Evolutionary conservation across 139 green algal genomes (phyloP), one percentile per base, ranked within the genome.

Genomic region (Chlamydomonas schloesseri): DNA sequence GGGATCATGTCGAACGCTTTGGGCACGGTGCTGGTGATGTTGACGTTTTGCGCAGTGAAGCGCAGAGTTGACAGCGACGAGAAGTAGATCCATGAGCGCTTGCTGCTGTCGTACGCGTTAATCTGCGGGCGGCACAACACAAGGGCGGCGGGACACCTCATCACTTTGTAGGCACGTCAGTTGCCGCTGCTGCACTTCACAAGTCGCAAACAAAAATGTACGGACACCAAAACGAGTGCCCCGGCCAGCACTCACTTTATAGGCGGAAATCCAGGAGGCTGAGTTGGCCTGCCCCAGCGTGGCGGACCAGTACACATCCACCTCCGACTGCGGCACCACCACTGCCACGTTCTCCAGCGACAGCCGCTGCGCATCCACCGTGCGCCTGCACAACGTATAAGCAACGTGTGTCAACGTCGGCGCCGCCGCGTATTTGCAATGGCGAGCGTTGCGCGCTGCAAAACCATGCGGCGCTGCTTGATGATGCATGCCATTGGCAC

Each of bases 21-120:
- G 20, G 81, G 81, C 33, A 79, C 58, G 21, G 36, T 34, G 55
- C 53, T 78, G n/a, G 69, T 80, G 33, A 87, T 87, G 69, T 87
- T 87, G 29, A 87, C 2, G 10, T 67, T 58, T n/a, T 60, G 34
- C 1, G 53, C 81, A 0, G 69, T 62, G 29, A 80, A 80, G 34
- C 81, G 81, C 33, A 24, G 2, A 5, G 81, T 87, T 0, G 69
- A 31, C 24, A 87, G 69, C 6, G 34, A n/a, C 1, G 24, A 17
- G 71, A 53, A 87, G 15, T 80, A 37, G 6, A 87, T 34, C 81
- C 81, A 87, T 3, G 69, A 62, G 14, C 36, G 69, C 26, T 87
- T 87, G 11, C 31, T 11, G 8, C 2, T 31, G 69, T 87, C 81
- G 55, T 79, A 79, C 34, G 53, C 26, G 0, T 79, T 15, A 0